Evolutionary conservation across 2,329 filamentous ascomycete species (phyloP).

Genomic region (Colletotrichum tamarilloi): DNA sequence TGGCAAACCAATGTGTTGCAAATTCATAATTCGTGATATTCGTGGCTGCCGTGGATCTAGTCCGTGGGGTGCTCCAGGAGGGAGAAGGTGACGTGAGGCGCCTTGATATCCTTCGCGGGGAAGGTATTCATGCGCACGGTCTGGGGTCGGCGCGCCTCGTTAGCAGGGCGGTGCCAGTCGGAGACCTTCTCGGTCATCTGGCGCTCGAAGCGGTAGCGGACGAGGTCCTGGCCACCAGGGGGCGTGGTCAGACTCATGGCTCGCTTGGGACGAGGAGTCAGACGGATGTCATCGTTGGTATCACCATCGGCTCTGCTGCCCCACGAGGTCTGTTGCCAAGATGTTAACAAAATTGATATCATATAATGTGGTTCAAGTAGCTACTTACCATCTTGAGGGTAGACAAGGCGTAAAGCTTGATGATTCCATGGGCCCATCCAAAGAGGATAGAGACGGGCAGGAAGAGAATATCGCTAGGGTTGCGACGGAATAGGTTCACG

Average conservation of each 20-base stretch:
- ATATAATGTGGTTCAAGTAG: constrained; percentile 27
- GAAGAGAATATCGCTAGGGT: constrained; percentile 83
- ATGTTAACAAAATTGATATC: not conserved
- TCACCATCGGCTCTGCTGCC: constrained; percentile 94
- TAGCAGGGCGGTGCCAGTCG: constrained; percentile 24
- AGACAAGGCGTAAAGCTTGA: constrained; percentile 89
- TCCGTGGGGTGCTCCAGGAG: constrained; percentile 20
- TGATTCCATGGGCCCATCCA: constrained; percentile 91
- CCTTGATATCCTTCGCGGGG: constrained; percentile 29
- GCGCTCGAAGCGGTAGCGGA: constrained; percentile 57
- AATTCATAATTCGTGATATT: constrained; percentile 32
- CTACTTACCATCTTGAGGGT: constrained; percentile 83
- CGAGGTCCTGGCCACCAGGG: constrained; percentile 53
- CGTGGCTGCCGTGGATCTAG: constrained; percentile 7
- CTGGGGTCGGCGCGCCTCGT: constrained; percentile 32
- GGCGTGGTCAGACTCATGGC: constrained; percentile 57
- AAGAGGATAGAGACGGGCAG: constrained; percentile 89
- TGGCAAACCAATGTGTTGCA: constrained; percentile 29
- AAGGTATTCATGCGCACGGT: constrained; percentile 32
- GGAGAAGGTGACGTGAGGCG: constrained; percentile 34
- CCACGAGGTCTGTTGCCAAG: constrained; percentile 81
- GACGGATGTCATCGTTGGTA: constrained; percentile 79
- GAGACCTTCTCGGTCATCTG: constrained; percentile 46
- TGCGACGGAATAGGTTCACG: constrained; percentile 84
- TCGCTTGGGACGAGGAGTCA: constrained; percentile 61